Conservation (phyloP, 2,329 filamentous ascomycete species). For the Dothidotthia symphoricarpi region DNA sequence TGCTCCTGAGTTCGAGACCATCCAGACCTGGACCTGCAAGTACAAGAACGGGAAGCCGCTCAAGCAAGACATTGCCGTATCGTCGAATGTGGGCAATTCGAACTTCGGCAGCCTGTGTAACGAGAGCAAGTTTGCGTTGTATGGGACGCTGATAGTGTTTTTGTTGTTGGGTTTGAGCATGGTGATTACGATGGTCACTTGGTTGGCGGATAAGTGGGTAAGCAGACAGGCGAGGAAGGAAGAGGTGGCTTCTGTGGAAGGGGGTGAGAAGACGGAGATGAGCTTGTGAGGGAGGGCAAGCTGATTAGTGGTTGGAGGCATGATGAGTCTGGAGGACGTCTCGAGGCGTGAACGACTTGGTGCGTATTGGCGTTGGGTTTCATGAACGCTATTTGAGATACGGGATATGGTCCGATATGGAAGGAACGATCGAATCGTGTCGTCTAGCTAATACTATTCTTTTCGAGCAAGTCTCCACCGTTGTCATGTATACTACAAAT, state of each 20-base stretch:
- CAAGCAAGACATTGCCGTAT: slow-evolving; percentile 22
- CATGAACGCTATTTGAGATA: too few relatives aligned
- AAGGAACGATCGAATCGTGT: too few relatives aligned
- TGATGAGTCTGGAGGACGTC: too few relatives aligned
- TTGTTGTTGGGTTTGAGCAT: slow-evolving; percentile 39
- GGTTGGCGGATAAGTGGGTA: slow-evolving; percentile 41
- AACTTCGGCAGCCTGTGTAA: slow-evolving; percentile 43
- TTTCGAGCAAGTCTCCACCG: too few relatives aligned
- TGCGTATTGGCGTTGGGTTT: too few relatives aligned
- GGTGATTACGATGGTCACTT: slow-evolving; percentile 35
- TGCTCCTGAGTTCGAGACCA: slow-evolving; percentile 37
- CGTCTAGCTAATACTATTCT: too few relatives aligned
- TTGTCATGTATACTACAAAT: too few relatives aligned
- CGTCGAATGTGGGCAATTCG: slow-evolving; percentile 33
- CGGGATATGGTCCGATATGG: too few relatives aligned
- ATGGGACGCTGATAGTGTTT: slow-evolving; percentile 44
- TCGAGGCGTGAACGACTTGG: too few relatives aligned
- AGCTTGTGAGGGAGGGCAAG: background rate
- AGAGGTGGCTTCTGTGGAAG: slow-evolving; percentile 5
- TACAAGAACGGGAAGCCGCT: slow-evolving; percentile 31
- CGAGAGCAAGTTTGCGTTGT: slow-evolving; percentile 48
- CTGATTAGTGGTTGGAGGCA: too few relatives aligned
- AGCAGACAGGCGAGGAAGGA: slow-evolving; percentile 35
- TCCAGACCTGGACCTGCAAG: slow-evolving; percentile 44
- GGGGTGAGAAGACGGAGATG: slow-evolving; percentile 7